A percentile compares a stretch with the other conserved stretches of the same genome.
These are phyloP conservation scores for Cercospora sesami DNA, from an alignment of 2,329 filamentous ascomycete species.

Conservation along the genomic window DNA sequence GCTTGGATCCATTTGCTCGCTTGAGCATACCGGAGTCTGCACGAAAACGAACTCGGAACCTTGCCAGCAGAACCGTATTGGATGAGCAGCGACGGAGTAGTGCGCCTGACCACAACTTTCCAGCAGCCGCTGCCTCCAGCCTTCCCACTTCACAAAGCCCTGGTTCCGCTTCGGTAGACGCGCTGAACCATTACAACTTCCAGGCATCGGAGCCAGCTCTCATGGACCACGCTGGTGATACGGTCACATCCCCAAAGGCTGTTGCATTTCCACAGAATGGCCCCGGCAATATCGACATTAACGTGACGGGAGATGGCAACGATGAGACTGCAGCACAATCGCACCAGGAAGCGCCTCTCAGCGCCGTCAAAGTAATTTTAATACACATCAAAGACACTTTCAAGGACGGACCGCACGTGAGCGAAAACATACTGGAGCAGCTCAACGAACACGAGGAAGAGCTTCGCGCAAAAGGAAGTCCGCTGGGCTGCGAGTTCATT, in stretches of 20 bases:
- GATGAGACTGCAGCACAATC: background rate
- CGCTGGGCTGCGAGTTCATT: slow-evolving; percentile 77
- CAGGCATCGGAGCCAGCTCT: slow-evolving; percentile 7
- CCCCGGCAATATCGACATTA: slow-evolving; percentile 2
- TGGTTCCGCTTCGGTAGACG: slow-evolving; percentile 23
- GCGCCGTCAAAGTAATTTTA: slow-evolving; percentile 76
- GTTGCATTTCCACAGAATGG: slow-evolving; percentile 14
- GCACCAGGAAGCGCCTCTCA: slow-evolving; percentile 53
- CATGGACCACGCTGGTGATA: background rate
- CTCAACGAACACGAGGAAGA: slow-evolving; percentile 62
- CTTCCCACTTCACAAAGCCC: slow-evolving; percentile 5
- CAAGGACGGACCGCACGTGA: slow-evolving; percentile 65
- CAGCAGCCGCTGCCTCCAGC: background rate
- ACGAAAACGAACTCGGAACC: slow-evolving; percentile 39
- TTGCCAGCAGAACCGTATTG: slow-evolving; percentile 27
- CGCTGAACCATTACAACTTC: slow-evolving; percentile 22
- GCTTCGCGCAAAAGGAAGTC: slow-evolving; percentile 51
- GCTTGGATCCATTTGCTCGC: slow-evolving; percentile 29
- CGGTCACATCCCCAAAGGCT: slow-evolving; percentile 27
- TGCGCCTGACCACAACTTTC: slow-evolving; percentile 18
- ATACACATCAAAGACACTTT: slow-evolving; percentile 89
- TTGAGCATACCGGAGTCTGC: slow-evolving; percentile 30
- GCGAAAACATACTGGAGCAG: slow-evolving; percentile 69
- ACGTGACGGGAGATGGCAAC: slow-evolving; percentile 9
- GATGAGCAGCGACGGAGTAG: slow-evolving; percentile 27